Evolutionary conservation across 345 rosid species (phyloP), one percentile per base, ranked within the genome.

Genomic region (Gossypium herbaceum): DNA sequence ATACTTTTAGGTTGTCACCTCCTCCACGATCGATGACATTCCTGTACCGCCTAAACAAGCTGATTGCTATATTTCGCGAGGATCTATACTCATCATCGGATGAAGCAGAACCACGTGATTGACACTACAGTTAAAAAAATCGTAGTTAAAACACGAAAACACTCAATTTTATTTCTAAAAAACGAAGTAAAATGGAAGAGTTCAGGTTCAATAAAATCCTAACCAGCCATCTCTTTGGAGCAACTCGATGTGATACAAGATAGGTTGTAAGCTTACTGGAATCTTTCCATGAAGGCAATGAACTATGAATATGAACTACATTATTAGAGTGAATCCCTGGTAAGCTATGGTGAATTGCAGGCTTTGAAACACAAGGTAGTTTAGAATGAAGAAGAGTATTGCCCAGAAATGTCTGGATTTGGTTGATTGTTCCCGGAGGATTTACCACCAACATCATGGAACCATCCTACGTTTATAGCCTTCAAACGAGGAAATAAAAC

Each of bases 1-100:
- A 81, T 92, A 92, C 97, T 88, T 89, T 89, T 81, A 94, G 79
- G 88, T 89, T 92, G 90, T 92, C 90, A 78, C 89, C 97, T 89
- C 91, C 92, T 74, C 98, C 98, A 5, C 98, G 97, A 47, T 89
- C 94, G 67, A 94, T 85, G 73, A 82, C 93, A 34, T 87, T 89
- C 83, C 86, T 90, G 85, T 94, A 92, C 50, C 97, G 90, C 86
- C 88, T 85, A 77, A 94, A 83, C 81, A 94, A 83, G 82, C 92
- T 92, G 82, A 87, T 83, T 3, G 98, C 97, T 81, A 94, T 94
- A 79, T 92, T 92, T 65, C 92, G 86, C 7, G 94, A 92, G 4
- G 98, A 94, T 73, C 90, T 94, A 60, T 90, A 94, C 85, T 94
- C 97, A 70, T 94, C 90, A 79, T 92, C 93, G 2, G 85, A 72